Conservation (phyloP, 1,139 yeast genomes). For the Dujonia santamariae region DNA sequence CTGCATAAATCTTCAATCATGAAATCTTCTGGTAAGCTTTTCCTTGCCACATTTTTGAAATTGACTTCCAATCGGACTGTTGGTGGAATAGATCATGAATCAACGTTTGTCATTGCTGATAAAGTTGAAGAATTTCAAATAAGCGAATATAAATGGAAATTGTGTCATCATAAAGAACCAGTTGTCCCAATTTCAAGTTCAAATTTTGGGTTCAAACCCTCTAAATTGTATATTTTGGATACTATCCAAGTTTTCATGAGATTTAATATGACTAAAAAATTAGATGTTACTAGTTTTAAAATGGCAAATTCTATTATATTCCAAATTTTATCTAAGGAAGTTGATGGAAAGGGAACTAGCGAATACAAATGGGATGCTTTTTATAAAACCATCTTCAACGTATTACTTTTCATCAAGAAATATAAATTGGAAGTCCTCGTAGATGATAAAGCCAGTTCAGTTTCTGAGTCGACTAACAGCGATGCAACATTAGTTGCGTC, state of each 20-base stretch:
- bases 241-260: constrained; percentile 33
- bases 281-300: constrained; percentile 29
- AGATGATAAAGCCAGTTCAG: constrained; percentile 6
- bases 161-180: constrained; percentile 40
- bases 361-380: constrained; percentile 30
- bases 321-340: constrained; percentile 14
- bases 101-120: neutral
- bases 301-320: constrained; percentile 23
- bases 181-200: constrained; percentile 25
- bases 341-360: neutral
- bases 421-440: no score
- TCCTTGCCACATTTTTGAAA: constrained; percentile 21
- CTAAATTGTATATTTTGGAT: constrained; percentile 37
- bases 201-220: constrained; percentile 22
- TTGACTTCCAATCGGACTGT: constrained; percentile 16
- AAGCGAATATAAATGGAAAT: constrained; percentile 40
- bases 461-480: constrained; percentile 5
- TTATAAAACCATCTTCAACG: constrained; percentile 22
- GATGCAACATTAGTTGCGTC: no score
- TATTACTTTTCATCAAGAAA: constrained; percentile 25
- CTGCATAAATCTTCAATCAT: constrained; percentile 27
- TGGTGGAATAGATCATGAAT: neutral
- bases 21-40: constrained; percentile 21
- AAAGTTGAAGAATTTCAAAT: constrained; percentile 18
- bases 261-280: constrained; percentile 36